Evolutionary conservation across 352 stramenopile species (phyloP).

Genomic region (Elongisporangium senticosum): DNA sequence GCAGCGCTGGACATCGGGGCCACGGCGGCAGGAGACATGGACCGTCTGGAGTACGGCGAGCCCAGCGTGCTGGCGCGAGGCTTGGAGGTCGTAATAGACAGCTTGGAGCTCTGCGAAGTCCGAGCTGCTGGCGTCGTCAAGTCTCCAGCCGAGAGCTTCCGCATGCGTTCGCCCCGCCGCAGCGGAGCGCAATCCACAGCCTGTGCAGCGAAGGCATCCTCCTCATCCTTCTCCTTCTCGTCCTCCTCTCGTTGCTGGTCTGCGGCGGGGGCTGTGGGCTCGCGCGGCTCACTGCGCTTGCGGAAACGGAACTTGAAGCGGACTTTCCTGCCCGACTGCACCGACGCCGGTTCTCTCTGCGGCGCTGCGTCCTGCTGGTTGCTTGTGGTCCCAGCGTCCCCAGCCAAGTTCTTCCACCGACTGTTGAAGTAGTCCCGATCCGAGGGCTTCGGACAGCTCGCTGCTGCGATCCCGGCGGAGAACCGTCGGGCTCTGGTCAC

Average conservation of each 20-base stretch:
- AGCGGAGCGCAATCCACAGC: slow-evolving; percentile 4
- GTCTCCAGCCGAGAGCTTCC: neutral
- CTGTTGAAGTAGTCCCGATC: slow-evolving; percentile 20
- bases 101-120: neutral
- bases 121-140: neutral
- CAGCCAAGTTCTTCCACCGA: slow-evolving; percentile 9
- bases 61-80: neutral
- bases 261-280: neutral
- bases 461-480: neutral
- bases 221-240: neutral
- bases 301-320: slow-evolving; percentile 6
- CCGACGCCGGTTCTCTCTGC: slow-evolving; percentile 7
- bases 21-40: neutral
- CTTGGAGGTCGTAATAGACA: neutral
- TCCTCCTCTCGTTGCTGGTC: slow-evolving; percentile 7
- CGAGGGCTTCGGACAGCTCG: slow-evolving; percentile 15
- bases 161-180: neutral
- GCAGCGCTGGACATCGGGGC: neutral
- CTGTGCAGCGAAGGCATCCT: neutral
- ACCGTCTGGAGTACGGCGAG: neutral
- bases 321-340: slow-evolving; percentile 3
- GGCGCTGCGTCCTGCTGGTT: neutral
- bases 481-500: neutral
- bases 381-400: slow-evolving; percentile 7
- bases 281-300: neutral